phyloP scores from a whole-genome alignment of 148 eudicot genomes.

The Cornus kousa region DNA sequence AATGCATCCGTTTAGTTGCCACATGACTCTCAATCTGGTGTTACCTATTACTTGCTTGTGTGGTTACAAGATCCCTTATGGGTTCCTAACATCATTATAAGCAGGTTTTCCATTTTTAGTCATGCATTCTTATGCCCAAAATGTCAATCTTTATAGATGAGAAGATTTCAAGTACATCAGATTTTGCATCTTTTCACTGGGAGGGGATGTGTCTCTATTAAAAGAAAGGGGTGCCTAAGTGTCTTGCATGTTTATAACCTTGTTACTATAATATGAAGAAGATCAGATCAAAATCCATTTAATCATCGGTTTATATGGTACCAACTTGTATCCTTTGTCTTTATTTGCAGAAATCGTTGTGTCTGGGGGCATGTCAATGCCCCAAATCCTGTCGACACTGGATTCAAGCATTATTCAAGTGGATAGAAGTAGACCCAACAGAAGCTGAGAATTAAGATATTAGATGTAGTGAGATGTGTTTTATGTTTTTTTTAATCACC shows the following conservation, averaged over 20 bases:
- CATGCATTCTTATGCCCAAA: no score
- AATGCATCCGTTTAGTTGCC: not conserved
- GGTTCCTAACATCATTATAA: not conserved
- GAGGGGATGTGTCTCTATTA: no score
- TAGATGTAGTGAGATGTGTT: slow-evolving; percentile 16
- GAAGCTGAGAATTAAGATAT: slow-evolving; percentile 38
- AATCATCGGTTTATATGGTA: not conserved
- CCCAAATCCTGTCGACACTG: slow-evolving; percentile 72
- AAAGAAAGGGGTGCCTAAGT: not conserved
- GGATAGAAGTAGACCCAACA: slow-evolving; percentile 56
- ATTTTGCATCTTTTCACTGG: no score
- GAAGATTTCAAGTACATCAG: no score
- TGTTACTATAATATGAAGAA: no score
- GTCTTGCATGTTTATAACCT: not conserved
- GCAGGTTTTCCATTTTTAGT: no score
- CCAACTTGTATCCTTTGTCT: slow-evolving; percentile 5
- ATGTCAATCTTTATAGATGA: no score
- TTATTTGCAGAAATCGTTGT: slow-evolving; percentile 79
- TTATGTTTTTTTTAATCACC: slow-evolving; percentile 2
- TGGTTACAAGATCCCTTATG: not conserved
- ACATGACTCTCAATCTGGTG: not conserved
- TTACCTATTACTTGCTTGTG: not conserved
- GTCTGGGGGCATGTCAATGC: slow-evolving; percentile 99
- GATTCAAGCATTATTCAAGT: slow-evolving; percentile 46
- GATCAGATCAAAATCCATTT: not conserved